phyloP scores from a whole-genome alignment of 1,284 basidiomycete species.

The Cutaneotrichosporon sp. region DNA sequence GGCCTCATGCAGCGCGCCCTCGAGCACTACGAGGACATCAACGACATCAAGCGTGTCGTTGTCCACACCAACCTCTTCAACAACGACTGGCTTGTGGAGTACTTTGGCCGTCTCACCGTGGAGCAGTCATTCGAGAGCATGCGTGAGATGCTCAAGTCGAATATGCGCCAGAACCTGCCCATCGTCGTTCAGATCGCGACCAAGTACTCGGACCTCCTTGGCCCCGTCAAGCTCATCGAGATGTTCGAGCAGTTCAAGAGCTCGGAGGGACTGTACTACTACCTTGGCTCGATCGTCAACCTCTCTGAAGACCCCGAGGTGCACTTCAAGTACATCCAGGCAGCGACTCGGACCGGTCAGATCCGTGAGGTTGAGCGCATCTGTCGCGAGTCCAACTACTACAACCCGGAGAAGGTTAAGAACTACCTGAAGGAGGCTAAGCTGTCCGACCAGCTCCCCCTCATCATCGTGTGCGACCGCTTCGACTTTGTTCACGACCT shows the following conservation, averaged over 20 bases:
- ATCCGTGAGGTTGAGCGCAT: constrained; percentile 99
- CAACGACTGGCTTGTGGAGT: constrained; percentile 90
- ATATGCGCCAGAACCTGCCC: constrained; percentile 96
- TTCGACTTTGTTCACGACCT: constrained; percentile 99
- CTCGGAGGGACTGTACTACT: constrained; percentile 97
- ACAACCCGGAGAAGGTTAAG: constrained; percentile 99
- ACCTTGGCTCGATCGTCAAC: constrained; percentile 95
- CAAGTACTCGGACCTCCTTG: constrained; percentile 97
- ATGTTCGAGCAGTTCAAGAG: constrained; percentile 99
- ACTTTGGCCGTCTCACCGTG: constrained; percentile 96
- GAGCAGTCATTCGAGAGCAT: constrained; percentile 96
- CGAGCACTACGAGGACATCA: constrained; percentile 95
- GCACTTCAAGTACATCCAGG: constrained; percentile 99
- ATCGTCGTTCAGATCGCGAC: constrained; percentile 97
- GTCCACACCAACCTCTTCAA: constrained; percentile 88
- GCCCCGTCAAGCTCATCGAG: constrained; percentile 95
- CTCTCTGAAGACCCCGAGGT: constrained; percentile 94
- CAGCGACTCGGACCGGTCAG: constrained; percentile 95
- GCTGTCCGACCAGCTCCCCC: constrained; percentile 90
- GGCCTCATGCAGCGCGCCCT: constrained; percentile 91
- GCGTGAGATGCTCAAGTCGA: constrained; percentile 94
- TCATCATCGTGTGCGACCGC: constrained; percentile 99
- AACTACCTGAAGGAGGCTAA: constrained; percentile 99
- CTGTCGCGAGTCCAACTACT: constrained; percentile 93
- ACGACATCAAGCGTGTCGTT: constrained; percentile 96